These are phyloP conservation scores for Geranium brycei DNA, from an alignment of 345 rosid genomes.

Conservation along the genomic window DNA sequence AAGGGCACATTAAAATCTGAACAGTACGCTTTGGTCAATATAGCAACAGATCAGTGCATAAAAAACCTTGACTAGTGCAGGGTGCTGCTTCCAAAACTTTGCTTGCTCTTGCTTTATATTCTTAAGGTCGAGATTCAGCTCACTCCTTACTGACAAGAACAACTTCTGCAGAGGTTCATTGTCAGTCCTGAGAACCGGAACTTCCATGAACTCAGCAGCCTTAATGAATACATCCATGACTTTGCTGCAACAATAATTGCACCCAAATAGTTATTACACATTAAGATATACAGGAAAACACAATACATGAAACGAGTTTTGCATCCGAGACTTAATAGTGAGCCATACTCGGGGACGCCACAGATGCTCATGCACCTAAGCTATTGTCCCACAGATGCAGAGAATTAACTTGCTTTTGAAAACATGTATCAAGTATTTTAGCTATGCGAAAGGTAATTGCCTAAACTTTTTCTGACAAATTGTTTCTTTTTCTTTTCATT, in stretches of 20 bases:
- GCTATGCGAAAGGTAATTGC: not conserved
- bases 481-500: too few species aligned
- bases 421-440: not conserved
- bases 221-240: slow-evolving; percentile 95
- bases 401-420: not conserved
- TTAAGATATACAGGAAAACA: not conserved
- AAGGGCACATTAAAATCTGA: slow-evolving; percentile 6
- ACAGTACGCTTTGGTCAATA: not conserved
- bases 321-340: not conserved
- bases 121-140: slow-evolving; percentile 84
- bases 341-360: not conserved
- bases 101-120: slow-evolving; percentile 99
- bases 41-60: not conserved
- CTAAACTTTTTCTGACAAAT: not conserved
- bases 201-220: slow-evolving; percentile 96
- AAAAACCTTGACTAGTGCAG: slow-evolving; percentile 80
- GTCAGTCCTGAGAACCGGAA: slow-evolving; percentile 90
- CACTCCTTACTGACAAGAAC: slow-evolving; percentile 91
- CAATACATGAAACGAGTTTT: not conserved
- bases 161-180: slow-evolving; percentile 95
- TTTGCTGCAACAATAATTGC: slow-evolving; percentile 39
- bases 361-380: not conserved
- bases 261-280: not conserved
- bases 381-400: not conserved
- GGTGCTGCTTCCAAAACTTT: slow-evolving; percentile 98